These are phyloP conservation scores for Sporisorium exsertum DNA, from an alignment of 1,284 basidiomycete genomes.

Conservation along the genomic window DNA sequence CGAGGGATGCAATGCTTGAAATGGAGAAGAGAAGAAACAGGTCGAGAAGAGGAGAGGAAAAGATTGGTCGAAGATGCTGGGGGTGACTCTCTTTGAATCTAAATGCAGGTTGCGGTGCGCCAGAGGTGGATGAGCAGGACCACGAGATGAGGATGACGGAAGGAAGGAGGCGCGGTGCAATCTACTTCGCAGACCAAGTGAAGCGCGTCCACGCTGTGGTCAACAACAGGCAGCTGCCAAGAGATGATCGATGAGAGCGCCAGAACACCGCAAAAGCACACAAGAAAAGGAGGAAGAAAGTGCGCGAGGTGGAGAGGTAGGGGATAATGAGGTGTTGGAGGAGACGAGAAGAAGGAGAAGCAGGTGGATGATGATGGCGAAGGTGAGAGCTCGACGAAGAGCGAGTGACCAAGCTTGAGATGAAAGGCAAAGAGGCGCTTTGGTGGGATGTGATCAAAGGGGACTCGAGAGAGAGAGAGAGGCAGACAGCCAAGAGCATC, in stretches of 20 bases:
- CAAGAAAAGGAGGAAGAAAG: neutral
- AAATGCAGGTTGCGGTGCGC: neutral
- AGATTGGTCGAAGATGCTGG: neutral
- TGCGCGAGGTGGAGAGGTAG: constrained; percentile 1
- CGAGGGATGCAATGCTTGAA: constrained; percentile 15
- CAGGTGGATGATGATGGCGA: neutral
- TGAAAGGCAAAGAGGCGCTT: neutral
- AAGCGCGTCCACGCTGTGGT: neutral
- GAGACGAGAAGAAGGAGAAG: constrained; percentile 4
- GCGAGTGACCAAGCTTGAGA: neutral
- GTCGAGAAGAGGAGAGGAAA: neutral
- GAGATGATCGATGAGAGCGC: constrained; percentile 2
- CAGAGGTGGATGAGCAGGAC: neutral
- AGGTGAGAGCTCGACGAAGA: constrained; percentile 8
- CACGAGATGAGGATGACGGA: neutral
- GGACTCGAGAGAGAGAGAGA: neutral
- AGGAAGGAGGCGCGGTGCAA: neutral
- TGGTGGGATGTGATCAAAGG: constrained; percentile 7
- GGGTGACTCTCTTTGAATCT: neutral
- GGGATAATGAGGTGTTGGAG: constrained; percentile 15
- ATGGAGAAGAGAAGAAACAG: neutral
- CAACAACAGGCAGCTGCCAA: neutral
- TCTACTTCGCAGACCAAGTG: neutral
- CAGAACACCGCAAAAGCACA: neutral
- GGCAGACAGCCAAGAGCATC: neutral